Evolutionary conservation across 2,329 filamentous ascomycete genomes (phyloP).

Genomic region (Epichloe gansuensis): DNA sequence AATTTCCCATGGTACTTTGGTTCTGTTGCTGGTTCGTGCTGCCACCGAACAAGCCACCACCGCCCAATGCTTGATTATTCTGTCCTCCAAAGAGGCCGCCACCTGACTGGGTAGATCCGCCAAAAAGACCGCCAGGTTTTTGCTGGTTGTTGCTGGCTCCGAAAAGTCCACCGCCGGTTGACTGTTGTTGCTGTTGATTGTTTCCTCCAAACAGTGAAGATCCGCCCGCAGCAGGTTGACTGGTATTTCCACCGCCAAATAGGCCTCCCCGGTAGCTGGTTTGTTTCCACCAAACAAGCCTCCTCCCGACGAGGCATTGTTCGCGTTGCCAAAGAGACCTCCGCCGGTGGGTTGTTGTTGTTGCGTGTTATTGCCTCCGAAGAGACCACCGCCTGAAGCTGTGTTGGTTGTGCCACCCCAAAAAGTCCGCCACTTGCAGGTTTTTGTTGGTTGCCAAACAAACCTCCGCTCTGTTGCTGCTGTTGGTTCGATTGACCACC

Average conservation of each 20-base stretch:
- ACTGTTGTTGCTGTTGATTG: slow-evolving; percentile 23
- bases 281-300: slow-evolving; percentile 29
- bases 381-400: slow-evolving; percentile 28
- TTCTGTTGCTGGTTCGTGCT: slow-evolving; percentile 37
- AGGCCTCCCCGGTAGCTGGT: slow-evolving; percentile 24
- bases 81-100: slow-evolving; percentile 44
- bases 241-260: slow-evolving; percentile 26
- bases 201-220: slow-evolving; percentile 33
- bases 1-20: slow-evolving; percentile 34
- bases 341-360: slow-evolving; percentile 29
- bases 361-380: slow-evolving; percentile 30
- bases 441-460: slow-evolving; percentile 35
- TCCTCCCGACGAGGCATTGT: slow-evolving; percentile 18
- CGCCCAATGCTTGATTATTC: slow-evolving; percentile 32
- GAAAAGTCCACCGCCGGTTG: slow-evolving; percentile 37
- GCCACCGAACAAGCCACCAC: slow-evolving; percentile 32
- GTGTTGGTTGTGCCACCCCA: slow-evolving; percentile 21
- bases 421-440: slow-evolving; percentile 22
- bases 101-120: slow-evolving; percentile 30
- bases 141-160: slow-evolving; percentile 28
- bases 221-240: slow-evolving; percentile 22
- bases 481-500: slow-evolving; percentile 19
- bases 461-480: slow-evolving; percentile 22
- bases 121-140: slow-evolving; percentile 40
- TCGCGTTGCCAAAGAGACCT: slow-evolving; percentile 18